Evolutionary conservation across 2,329 filamentous ascomycete species (phyloP).

Genomic region (Bisporella sp.): DNA sequence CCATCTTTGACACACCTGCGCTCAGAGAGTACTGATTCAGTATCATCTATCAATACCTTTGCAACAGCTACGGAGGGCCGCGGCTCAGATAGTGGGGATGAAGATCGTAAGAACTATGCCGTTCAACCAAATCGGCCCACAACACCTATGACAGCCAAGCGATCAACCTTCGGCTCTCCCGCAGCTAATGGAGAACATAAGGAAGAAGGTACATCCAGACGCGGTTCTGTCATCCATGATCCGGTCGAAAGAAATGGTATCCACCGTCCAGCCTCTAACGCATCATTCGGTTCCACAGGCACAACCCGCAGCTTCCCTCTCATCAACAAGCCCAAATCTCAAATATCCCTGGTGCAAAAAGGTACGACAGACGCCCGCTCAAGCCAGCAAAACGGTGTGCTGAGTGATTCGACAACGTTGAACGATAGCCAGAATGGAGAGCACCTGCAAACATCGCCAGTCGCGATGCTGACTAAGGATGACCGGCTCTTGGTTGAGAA

Average conservation of each 20-base stretch:
- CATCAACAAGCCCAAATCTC: conserved; percentile 41
- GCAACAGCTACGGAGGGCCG: conserved; percentile 53
- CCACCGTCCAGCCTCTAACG: conserved; percentile 47
- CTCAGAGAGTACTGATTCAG: conserved; percentile 49
- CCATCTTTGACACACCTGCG: conserved; percentile 34
- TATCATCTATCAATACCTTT: conserved; percentile 55
- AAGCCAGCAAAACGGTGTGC: conserved; percentile 7
- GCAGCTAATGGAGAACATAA: conserved; percentile 4
- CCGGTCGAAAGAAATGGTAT: conserved; percentile 5
- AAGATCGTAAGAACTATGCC: conserved; percentile 33
- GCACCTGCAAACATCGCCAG: conserved; percentile 18
- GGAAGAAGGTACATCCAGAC: conserved; percentile 2
- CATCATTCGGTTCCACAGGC: conserved; percentile 37
- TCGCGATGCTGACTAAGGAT: conserved; percentile 33
- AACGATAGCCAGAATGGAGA: conserved; percentile 10
- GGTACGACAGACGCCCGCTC: conserved; percentile 4
- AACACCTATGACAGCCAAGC: conserved; percentile 17
- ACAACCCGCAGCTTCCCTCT: conserved; percentile 58
- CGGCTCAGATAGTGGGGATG: conserved; percentile 27
- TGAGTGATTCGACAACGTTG: conserved; percentile 14
- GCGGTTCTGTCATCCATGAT: conserved; percentile 12
- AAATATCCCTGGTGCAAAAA: background rate
- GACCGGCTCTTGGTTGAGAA: conserved; percentile 55
- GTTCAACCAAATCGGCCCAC: conserved; percentile 22
- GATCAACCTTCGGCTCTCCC: conserved; percentile 22